Evolutionary conservation across 164 flowering plant genomes (phyloP).

Genomic region (Tetracentron sinense): DNA sequence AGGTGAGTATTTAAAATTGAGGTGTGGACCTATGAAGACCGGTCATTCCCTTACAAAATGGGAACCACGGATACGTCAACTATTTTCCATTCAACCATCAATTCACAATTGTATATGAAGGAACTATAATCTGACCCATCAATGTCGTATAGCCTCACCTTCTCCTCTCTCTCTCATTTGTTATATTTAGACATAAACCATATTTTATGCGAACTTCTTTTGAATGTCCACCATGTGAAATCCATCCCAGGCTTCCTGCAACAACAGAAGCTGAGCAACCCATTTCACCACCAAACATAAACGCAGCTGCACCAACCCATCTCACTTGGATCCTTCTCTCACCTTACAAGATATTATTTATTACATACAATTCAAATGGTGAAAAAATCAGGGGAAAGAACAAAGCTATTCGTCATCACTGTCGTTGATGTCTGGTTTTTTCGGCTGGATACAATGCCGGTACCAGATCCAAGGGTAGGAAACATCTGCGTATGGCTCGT

Average conservation of each 20-base stretch:
- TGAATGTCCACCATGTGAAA: slow-evolving; percentile 17
- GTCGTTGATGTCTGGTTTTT: not conserved
- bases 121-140: too few species aligned
- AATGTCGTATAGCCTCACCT: too few species aligned
- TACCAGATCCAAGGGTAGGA: slow-evolving; percentile 25
- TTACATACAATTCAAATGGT: not conserved
- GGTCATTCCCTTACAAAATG: too few species aligned
- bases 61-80: too few species aligned
- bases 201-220: slow-evolving; percentile 2
- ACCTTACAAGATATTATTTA: not conserved
- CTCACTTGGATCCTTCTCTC: slow-evolving; percentile 4
- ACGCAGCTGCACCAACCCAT: too few species aligned
- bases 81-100: too few species aligned
- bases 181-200: not conserved
- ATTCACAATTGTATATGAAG: too few species aligned
- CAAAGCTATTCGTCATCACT: too few species aligned
- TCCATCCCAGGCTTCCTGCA: slow-evolving; percentile 5
- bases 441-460: slow-evolving; percentile 24
- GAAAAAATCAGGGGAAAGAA: slow-evolving; percentile 14
- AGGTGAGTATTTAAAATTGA: too few species aligned
- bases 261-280: not conserved
- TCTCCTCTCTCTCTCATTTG: not conserved
- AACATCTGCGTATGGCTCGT: slow-evolving; percentile 31
- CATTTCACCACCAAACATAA: not conserved
- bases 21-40: too few species aligned